A percentile compares a stretch with the other conserved stretches of the same genome.
These are phyloP conservation scores for Hypomyces rosellus DNA, from an alignment of 2,329 filamentous ascomycete species.

Conservation along the genomic window DNA sequence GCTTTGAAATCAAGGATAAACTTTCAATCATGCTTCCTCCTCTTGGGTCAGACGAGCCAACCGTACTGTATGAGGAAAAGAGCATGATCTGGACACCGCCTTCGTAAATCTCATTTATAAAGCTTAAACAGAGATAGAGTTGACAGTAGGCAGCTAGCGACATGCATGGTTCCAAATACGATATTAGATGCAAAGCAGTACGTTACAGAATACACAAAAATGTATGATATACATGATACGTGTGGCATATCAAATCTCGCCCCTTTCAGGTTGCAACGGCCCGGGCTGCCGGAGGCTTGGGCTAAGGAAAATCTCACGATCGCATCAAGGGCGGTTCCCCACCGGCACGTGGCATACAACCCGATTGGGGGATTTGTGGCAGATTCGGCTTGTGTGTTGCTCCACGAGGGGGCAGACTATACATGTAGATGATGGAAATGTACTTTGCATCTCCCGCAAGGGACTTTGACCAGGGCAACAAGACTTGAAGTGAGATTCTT, in stretches of 20 bases:
- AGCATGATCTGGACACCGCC: conserved; percentile 26
- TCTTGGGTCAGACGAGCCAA: conserved; percentile 21
- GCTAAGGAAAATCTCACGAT: conserved; percentile 4
- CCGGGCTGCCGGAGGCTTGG: neutral
- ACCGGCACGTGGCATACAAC: conserved; percentile 13
- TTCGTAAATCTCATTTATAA: too few relatives aligned
- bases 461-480: too few relatives aligned
- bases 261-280: neutral
- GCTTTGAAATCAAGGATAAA: conserved; percentile 25
- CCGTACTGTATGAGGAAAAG: conserved; percentile 28
- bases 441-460: neutral
- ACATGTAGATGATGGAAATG: neutral
- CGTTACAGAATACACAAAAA: neutral
- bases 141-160: neutral
- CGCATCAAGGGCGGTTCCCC: conserved; percentile 8
- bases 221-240: neutral
- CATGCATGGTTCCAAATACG: neutral
- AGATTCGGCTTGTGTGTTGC: neutral
- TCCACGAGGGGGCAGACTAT: neutral
- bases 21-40: conserved; percentile 31
- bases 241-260: neutral
- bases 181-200: neutral
- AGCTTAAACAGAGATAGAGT: neutral
- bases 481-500: too few relatives aligned
- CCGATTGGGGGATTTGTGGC: conserved; percentile 5